Evolutionary conservation across 139 green algal species (phyloP).

Genomic region (Chlorokybus atmophyticus): DNA sequence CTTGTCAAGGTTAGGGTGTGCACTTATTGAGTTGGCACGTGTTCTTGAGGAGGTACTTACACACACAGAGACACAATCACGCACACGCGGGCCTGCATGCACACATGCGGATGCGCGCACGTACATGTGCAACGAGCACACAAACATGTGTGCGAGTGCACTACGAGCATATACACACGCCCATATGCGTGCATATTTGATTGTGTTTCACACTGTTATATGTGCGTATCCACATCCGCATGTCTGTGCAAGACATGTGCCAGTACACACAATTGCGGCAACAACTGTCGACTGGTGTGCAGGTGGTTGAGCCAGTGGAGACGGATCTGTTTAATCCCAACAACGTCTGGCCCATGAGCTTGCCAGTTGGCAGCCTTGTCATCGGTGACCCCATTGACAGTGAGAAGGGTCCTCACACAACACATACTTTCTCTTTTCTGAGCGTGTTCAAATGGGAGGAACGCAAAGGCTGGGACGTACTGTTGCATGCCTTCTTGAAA

Average conservation of each 20-base stretch:
- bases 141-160: background rate
- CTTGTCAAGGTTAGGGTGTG: background rate
- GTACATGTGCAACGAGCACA: background rate
- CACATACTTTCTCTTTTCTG: constrained; percentile 35
- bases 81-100: background rate
- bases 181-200: background rate
- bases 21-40: background rate
- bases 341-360: background rate
- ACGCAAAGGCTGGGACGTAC: constrained; percentile 47
- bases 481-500: constrained; percentile 37
- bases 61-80: background rate
- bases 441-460: constrained; percentile 63
- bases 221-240: background rate
- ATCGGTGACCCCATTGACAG: background rate
- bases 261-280: background rate
- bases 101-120: background rate
- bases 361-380: background rate
- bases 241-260: background rate
- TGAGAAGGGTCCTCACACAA: background rate
- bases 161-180: background rate
- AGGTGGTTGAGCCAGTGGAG: constrained; percentile 23
- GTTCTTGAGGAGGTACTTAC: background rate
- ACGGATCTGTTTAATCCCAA: constrained; percentile 15
- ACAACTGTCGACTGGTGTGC: too few relatives aligned
- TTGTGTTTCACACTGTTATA: background rate